Conservation (phyloP, 139 green algal species). For the Picochlorum costavermella region DNA sequence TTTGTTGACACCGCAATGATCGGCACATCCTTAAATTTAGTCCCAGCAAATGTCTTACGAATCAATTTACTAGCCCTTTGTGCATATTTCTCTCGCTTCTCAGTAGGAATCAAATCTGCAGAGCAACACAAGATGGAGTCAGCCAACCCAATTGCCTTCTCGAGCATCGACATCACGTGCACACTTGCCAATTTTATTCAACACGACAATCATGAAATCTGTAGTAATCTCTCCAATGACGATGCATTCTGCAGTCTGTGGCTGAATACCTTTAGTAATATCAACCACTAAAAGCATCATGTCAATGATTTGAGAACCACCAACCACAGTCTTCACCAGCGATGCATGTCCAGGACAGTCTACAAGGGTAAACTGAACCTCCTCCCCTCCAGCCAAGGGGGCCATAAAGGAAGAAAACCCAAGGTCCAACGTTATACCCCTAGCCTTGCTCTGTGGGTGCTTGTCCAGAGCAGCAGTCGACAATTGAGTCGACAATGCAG, state of each 20-base stretch:
- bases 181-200: constrained; percentile 72
- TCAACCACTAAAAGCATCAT: constrained; percentile 92
- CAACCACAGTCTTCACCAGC: constrained; percentile 91
- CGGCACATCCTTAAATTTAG: constrained; percentile 65
- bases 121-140: not conserved
- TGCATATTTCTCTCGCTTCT: constrained; percentile 50
- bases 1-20: constrained; percentile 62
- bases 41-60: constrained; percentile 55
- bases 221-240: constrained; percentile 84
- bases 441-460: constrained; percentile 84
- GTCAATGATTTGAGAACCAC: constrained; percentile 89
- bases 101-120: constrained; percentile 54
- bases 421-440: constrained; percentile 95
- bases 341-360: constrained; percentile 96
- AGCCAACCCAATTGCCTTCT: not conserved
- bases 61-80: constrained; percentile 47
- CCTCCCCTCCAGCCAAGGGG: constrained; percentile 9
- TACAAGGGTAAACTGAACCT: constrained; percentile 90
- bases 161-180: not conserved
- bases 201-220: constrained; percentile 69
- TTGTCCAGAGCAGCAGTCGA: constrained; percentile 95
- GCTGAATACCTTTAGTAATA: constrained; percentile 86
- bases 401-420: constrained; percentile 87
- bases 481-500: constrained; percentile 75
- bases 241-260: constrained; percentile 85